Evolutionary conservation across 805 yeast genomes (phyloP), one percentile per base, ranked within the genome.

Genomic region (Ogataea degrootiae): DNA sequence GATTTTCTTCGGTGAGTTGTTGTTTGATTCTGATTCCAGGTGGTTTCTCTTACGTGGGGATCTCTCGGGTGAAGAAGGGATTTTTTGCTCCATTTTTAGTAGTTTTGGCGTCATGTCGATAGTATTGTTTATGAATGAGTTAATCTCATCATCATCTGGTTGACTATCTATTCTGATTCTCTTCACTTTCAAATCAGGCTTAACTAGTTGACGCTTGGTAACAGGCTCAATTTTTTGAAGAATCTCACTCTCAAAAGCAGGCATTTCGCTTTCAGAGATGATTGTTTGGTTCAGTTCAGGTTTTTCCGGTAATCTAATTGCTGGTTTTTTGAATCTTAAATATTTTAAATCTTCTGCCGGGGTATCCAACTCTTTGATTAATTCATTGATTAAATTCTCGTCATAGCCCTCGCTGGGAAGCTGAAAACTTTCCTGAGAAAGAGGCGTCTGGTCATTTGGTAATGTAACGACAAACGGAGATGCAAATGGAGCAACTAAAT

Each of bases 271-370:
- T n/a, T 45, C 34, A 11, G 22, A 5, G 3, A 21, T 23, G 17
- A 22, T 17, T 9, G 17, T 8, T 22, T 37, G 17, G 23, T 17
- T 5, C 16, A 6, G 17, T 23, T 16, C 15, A 43, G 34, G 2
- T 31, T 34, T 11, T 38, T 34, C 17, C 21, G 39, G 36, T 8
- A 53, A 39, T n/a, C 49, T 51, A 39, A 56, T 34, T 1, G 62
- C 62, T 1, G 73, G 72, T 42, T 66, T 66, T 40, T 66, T 67
- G 56, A 74, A 74, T n/a, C 49, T 48, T 7, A 66, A 38, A 19
- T 44, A 45, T 16, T 52, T 46, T 11, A 61, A 34, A 34, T 58
- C 62, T 2, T 53, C 51, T 19, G 60, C 51, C 35, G 50, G 51
- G 1, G 35, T 31, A 21, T 49, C 47, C 23, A 60, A 33, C 35